Percentiles rank a stretch among this genome's conserved stretches.
Evolutionary conservation across 164 flowering plant genomes (phyloP).

Genomic region (Vitis cinerea): DNA sequence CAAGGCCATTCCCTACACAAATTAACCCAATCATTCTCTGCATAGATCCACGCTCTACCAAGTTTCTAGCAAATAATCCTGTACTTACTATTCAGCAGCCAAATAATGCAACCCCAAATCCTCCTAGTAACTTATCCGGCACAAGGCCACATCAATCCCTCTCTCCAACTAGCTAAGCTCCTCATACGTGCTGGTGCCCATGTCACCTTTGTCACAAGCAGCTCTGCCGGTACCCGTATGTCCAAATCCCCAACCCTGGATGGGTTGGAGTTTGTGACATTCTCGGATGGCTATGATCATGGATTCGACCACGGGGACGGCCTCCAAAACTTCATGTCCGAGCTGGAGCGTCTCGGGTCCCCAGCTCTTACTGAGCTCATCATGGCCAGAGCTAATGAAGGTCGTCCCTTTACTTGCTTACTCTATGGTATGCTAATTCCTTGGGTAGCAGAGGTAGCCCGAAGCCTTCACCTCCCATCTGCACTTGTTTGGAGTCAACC

Average conservation of each 20-base stretch:
- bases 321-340: neutral
- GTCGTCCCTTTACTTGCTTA: neutral
- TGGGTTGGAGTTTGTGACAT: conserved; percentile 1
- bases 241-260: neutral
- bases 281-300: conserved; percentile 13
- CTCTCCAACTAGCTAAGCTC: conserved; percentile 21
- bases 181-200: conserved; percentile 4
- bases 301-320: neutral
- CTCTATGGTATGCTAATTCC: neutral
- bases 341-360: conserved; percentile 3
- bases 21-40: no score
- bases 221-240: conserved; percentile 9
- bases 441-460: conserved; percentile 3
- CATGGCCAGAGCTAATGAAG: neutral
- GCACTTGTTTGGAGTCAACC: conserved; percentile 1
- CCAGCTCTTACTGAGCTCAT: conserved; percentile 1
- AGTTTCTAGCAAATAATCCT: no score
- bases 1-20: no score
- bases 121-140: conserved; percentile 19
- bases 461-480: neutral
- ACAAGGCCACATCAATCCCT: conserved; percentile 29
- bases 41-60: no score
- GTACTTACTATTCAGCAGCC: no score
- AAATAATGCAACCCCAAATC: neutral
- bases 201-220: conserved; percentile 16